These are phyloP conservation scores for Colletotrichum paranaense DNA, from an alignment of 2,329 filamentous ascomycete genomes.

Conservation along the genomic window DNA sequence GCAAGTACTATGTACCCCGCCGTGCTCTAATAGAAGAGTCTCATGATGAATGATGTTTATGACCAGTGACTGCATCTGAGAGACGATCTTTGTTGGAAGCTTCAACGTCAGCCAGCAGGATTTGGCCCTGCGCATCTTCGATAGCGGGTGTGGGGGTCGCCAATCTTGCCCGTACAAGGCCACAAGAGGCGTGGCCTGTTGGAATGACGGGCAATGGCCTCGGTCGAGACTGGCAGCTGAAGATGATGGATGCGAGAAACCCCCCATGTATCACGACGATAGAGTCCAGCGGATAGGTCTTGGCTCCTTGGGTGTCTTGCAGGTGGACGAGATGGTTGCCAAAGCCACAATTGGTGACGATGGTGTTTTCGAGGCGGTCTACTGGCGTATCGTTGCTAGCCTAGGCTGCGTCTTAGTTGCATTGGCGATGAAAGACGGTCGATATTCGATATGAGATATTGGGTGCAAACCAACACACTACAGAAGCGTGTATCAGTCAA, in stretches of 20 bases:
- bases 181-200: not conserved
- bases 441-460: not conserved
- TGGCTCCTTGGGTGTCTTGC: not conserved
- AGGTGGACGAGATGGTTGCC: constrained; percentile 1
- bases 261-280: not conserved
- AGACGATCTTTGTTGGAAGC: not conserved
- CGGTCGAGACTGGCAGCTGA: constrained; percentile 5
- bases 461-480: not conserved
- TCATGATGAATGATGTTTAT: constrained; percentile 16
- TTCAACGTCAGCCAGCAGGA: not conserved
- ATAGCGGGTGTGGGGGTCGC: constrained; percentile 5
- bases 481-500: not conserved
- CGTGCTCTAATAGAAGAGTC: constrained; percentile 1
- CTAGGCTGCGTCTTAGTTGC: constrained; percentile 8
- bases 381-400: constrained; percentile 11
- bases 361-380: constrained; percentile 27
- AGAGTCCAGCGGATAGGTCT: not conserved
- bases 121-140: not conserved
- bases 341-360: constrained; percentile 23
- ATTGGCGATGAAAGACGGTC: not conserved
- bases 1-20: not conserved
- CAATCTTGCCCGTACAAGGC: constrained; percentile 4
- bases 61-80: constrained; percentile 1
- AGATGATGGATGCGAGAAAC: not conserved
- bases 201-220: not conserved